These are phyloP conservation scores for Drechslerella coelobrocha DNA, from an alignment of 2,329 filamentous ascomycete species.

Conservation along the genomic window DNA sequence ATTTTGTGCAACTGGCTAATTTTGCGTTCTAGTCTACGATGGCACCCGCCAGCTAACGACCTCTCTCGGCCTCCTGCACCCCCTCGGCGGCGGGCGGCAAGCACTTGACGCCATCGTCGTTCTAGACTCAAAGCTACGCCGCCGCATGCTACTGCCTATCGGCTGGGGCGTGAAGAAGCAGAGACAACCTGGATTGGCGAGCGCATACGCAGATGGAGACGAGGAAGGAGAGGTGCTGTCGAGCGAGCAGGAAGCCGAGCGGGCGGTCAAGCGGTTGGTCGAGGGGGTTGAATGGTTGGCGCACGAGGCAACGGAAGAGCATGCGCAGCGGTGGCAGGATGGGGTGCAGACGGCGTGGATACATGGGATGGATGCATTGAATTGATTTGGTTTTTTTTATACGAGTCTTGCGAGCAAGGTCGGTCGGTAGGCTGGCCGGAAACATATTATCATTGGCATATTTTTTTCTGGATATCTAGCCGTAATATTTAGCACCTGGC, in stretches of 20 bases:
- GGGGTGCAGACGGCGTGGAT: conserved; percentile 25
- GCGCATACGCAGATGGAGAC: conserved; percentile 39
- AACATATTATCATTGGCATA: too few relatives aligned
- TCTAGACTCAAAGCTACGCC: conserved; percentile 57
- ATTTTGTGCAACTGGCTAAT: conserved; percentile 1
- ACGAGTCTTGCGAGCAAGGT: not conserved
- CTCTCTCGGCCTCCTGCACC: conserved; percentile 59
- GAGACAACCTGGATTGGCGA: conserved; percentile 15
- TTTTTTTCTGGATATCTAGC: too few relatives aligned
- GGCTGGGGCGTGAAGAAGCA: conserved; percentile 59
- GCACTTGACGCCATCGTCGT: conserved; percentile 61
- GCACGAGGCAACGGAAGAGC: conserved; percentile 43
- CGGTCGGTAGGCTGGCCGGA: too few relatives aligned
- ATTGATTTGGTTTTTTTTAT: not conserved
- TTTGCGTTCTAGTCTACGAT: conserved; percentile 52
- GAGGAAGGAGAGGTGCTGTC: conserved; percentile 45
- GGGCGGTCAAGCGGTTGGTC: conserved; percentile 41
- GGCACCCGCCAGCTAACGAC: conserved; percentile 56
- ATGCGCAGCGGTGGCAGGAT: conserved; percentile 28
- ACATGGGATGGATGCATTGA: conserved; percentile 39
- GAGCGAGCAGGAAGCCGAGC: conserved; percentile 43
- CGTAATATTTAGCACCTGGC: too few relatives aligned
- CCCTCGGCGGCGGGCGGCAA: conserved; percentile 60
- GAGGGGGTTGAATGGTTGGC: conserved; percentile 41
- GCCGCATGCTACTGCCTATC: conserved; percentile 60